Evolutionary conservation across 2,329 filamentous ascomycete species (phyloP).

Genomic region (Diaporthe sp.): DNA sequence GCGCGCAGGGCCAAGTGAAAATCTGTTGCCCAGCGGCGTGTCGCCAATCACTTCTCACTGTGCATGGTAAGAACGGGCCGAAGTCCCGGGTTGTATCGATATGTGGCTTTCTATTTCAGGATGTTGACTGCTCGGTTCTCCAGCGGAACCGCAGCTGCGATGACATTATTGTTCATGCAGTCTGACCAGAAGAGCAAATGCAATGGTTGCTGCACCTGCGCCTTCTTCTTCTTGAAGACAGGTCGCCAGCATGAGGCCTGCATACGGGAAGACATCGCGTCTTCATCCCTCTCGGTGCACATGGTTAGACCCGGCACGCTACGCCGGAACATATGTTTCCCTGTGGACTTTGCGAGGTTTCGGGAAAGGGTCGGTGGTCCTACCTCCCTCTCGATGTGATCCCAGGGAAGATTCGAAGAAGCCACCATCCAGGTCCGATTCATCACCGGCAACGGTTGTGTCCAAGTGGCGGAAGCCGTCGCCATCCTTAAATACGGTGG

Average conservation of each 20-base stretch:
- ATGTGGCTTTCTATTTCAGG: constrained; percentile 11
- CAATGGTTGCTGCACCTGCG: neutral
- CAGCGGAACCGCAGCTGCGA: neutral
- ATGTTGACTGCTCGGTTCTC: neutral
- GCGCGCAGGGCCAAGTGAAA: neutral
- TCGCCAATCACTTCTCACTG: constrained; percentile 11
- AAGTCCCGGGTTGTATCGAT: neutral
- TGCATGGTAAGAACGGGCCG: constrained; percentile 1
- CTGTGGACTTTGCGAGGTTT: constrained; percentile 11
- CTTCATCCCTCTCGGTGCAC: neutral
- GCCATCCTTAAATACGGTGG: constrained; percentile 78
- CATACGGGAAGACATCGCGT: neutral
- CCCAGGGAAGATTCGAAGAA: constrained; percentile 20
- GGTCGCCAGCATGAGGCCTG: neutral
- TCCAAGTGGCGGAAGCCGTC: constrained; percentile 69
- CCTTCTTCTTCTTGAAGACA: neutral
- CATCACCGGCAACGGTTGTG: constrained; percentile 37
- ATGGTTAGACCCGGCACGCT: neutral
- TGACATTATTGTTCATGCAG: neutral
- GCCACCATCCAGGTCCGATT: constrained; percentile 18
- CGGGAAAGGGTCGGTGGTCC: neutral
- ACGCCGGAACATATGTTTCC: constrained; percentile 11
- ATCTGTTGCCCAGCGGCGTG: neutral
- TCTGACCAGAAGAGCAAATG: neutral
- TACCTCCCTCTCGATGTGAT: constrained; percentile 6